A percentile compares a stretch with the other conserved stretches of the same genome.
phyloP scores from a whole-genome alignment of 2,329 filamentous ascomycete species.

The Phyllosticta paracitricarpa region DNA sequence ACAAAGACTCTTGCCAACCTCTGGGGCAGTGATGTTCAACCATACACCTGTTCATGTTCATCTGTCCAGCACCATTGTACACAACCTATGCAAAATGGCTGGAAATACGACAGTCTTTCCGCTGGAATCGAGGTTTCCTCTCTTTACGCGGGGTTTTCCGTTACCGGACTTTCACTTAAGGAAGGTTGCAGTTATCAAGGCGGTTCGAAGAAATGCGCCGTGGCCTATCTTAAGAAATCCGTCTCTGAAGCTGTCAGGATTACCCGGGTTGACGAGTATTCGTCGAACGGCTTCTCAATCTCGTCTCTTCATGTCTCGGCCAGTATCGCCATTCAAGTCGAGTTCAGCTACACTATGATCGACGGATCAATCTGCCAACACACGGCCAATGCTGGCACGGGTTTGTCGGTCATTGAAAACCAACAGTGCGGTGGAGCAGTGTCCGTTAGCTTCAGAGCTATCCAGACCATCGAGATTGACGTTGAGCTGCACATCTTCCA shows the following conservation, averaged over 20 bases:
- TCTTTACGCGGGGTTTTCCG: conserved; percentile 62
- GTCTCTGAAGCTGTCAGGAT: conserved; percentile 50
- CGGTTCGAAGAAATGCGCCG: conserved; percentile 31
- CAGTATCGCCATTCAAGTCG: conserved; percentile 66
- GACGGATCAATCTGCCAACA: conserved; percentile 78
- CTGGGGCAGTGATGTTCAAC: conserved; percentile 41
- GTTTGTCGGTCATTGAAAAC: conserved; percentile 66
- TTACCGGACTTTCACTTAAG: conserved; percentile 62
- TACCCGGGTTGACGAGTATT: conserved; percentile 39
- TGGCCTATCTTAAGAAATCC: conserved; percentile 39
- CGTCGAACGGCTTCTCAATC: conserved; percentile 56
- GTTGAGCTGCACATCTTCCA: conserved; percentile 38
- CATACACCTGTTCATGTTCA: conserved; percentile 54
- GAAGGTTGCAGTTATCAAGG: conserved; percentile 48
- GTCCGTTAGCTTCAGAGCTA: conserved; percentile 58
- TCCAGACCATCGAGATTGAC: conserved; percentile 45
- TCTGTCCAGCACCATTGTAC: conserved; percentile 73
- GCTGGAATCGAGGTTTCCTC: conserved; percentile 36
- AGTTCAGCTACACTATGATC: conserved; percentile 81
- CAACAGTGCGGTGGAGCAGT: conserved; percentile 86
- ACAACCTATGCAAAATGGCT: conserved; percentile 57
- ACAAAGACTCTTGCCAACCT: conserved; percentile 4
- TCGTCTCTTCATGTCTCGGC: conserved; percentile 61
- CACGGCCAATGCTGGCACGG: conserved; percentile 53
- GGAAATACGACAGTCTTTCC: conserved; percentile 57